phyloP scores from a whole-genome alignment of 345 rosid species.

The Brassica carinata region DNA sequence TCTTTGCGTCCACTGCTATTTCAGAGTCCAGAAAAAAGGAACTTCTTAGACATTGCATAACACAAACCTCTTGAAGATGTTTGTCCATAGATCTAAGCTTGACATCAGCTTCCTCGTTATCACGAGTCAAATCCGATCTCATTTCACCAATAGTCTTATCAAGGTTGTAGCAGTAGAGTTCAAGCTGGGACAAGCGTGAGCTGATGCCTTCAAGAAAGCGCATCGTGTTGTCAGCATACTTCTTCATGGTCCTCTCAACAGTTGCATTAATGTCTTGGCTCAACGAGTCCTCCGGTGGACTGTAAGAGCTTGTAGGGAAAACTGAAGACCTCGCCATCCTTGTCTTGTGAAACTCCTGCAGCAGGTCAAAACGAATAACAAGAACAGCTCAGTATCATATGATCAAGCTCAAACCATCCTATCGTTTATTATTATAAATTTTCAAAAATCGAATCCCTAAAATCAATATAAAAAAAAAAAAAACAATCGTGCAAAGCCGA shows the following conservation, averaged over 20 bases:
- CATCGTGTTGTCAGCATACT: conserved; percentile 71
- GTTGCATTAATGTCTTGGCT: conserved; percentile 57
- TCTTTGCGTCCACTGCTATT: background rate
- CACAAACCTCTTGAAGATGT: conserved; percentile 88
- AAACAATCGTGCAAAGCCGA: conserved; percentile 3
- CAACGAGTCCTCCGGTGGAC: conserved; percentile 86
- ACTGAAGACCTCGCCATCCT: conserved; percentile 69
- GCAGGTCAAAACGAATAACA: background rate
- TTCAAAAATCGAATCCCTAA: background rate
- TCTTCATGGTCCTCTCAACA: conserved; percentile 83
- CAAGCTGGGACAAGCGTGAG: conserved; percentile 91
- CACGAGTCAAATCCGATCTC: conserved; percentile 76
- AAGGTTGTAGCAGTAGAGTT: conserved; percentile 86
- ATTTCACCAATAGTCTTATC: conserved; percentile 95
- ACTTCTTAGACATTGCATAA: background rate
- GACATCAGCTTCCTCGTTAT: conserved; percentile 67
- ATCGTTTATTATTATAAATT: background rate
- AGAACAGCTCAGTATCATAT: background rate
- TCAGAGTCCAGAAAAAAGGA: background rate
- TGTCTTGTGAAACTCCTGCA: conserved; percentile 80
- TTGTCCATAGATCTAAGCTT: conserved; percentile 91
- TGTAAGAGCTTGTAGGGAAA: conserved; percentile 62
- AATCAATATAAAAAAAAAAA: too few species aligned
- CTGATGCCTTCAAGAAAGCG: conserved; percentile 97
- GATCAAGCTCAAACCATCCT: too few species aligned